Evolutionary conservation across 1,284 basidiomycete species (phyloP).

Genomic region (Pisolithus thermaeus): DNA sequence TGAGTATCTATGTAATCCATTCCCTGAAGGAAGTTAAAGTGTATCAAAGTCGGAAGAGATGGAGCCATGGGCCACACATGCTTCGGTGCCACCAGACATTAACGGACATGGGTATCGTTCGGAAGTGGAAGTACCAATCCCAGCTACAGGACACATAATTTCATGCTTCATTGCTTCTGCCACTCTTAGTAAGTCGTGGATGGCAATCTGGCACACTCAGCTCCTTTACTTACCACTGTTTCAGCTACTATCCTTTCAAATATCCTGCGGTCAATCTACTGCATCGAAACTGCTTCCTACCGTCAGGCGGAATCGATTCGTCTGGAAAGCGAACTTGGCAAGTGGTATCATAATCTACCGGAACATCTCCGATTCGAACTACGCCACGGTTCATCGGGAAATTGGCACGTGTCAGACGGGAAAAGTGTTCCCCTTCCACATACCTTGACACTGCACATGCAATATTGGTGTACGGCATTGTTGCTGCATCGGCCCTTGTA

Average conservation of each 20-base stretch:
- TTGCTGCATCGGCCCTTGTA: constrained; percentile 80
- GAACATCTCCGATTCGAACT: constrained; percentile 62
- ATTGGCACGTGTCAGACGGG: constrained; percentile 16
- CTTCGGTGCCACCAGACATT: constrained; percentile 32
- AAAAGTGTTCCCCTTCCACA: constrained; percentile 50
- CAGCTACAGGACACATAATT: constrained; percentile 48
- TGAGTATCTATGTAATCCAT: constrained; percentile 25
- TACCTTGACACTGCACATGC: constrained; percentile 74
- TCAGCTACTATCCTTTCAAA: constrained; percentile 59
- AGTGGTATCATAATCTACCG: constrained; percentile 74
- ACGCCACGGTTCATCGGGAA: constrained; percentile 30
- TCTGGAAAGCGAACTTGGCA: constrained; percentile 66
- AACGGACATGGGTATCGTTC: constrained; percentile 23
- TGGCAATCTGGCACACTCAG: constrained; percentile 1
- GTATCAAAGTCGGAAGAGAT: constrained; percentile 49
- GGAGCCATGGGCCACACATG: constrained; percentile 48
- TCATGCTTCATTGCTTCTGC: constrained; percentile 77
- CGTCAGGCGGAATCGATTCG: constrained; percentile 53
- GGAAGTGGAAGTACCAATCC: constrained; percentile 17
- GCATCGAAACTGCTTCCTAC: constrained; percentile 53
- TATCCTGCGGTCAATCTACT: constrained; percentile 72
- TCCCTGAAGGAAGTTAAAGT: neutral
- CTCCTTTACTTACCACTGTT: constrained; percentile 5
- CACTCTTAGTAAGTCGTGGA: constrained; percentile 52
- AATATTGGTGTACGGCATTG: constrained; percentile 80